Base-by-base conservation (phyloP, 257 asterid species). In the Solanum stenotomum region DNA sequence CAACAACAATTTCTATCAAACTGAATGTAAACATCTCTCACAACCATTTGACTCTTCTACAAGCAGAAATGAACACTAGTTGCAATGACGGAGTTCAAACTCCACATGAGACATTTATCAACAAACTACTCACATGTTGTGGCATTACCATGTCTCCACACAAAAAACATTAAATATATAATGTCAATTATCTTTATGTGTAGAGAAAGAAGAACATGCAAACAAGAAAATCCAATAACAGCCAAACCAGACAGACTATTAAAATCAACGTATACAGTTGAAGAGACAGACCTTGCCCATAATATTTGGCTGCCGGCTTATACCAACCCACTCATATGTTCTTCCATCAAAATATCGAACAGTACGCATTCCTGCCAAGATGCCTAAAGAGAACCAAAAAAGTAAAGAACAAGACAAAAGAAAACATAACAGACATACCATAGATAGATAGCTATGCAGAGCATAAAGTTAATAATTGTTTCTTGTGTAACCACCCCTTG, bases 241-340 rank as follows among this genome's bases (percentile, higher is more conserved):
- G 42, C 13, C 67, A 42, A 27, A 25, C 18, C 27, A 27, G 27
- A 81, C 16, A 79, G 18, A 79, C 40, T 79, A 29, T 46, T 46
- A 81, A 61, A 29, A 81, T 9, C 29, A 81, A 16, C 2, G 40
- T 16, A 67, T 9, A 85, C 27, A 86, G 74, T 86, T 31, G 20
- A 86, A 49, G 89, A 29, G 88, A 88, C 95, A 20, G 92, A 97
- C 99, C 90, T 96, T 97, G 87, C 98, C 92, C 85, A 97, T 93
- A 90, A 97, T 97, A 93, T 94, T 96, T 87, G 99, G 99, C 92
- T 97, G 99, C 89, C 96, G 92, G 93, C 98, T 97, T 88, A 97
- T 95, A 88, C 99, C 98, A 87, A 97, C 98, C 99, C 99, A 97
- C 87, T 97, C 98, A 67, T 97, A 97, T n/a, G 99, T 97, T 94